phyloP scores from a whole-genome alignment of 139 green algal genomes.

The Gonium pectorale region DNA sequence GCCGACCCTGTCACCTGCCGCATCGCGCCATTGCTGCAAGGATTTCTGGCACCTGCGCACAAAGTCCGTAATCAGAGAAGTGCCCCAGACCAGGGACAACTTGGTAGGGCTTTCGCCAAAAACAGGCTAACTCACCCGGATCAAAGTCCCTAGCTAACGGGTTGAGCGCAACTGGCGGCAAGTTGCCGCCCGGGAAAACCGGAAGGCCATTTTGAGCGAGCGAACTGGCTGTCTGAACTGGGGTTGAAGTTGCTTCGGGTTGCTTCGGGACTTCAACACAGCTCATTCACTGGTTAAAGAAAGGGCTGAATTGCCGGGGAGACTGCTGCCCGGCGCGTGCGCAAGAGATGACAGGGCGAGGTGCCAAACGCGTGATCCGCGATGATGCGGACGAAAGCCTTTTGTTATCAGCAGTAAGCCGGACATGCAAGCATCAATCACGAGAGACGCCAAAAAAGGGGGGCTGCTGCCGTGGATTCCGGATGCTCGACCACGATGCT shows the following conservation, averaged over 20 bases:
- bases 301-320: no score
- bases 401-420: no score
- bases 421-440: no score
- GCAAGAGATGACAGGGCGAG: no score
- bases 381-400: no score
- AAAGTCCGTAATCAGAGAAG: not conserved
- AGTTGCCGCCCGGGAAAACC: conserved; percentile 10
- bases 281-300: conserved; percentile 18
- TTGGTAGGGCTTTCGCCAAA: not conserved
- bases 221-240: no score
- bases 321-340: no score
- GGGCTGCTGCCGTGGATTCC: no score
- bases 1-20: not conserved
- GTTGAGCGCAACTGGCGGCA: conserved; percentile 3
- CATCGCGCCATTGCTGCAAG: not conserved
- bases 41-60: not conserved
- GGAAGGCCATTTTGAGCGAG: conserved; percentile 4
- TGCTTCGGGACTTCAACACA: conserved; percentile 28
- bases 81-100: no score
- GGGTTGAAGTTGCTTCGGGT: not conserved
- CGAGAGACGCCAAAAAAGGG: no score
- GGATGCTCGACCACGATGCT: no score
- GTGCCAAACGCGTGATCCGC: no score
- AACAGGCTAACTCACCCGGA: not conserved
- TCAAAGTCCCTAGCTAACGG: conserved; percentile 21